Conservation (phyloP, 257 asterid species). For the Solanum stenotomum region DNA sequence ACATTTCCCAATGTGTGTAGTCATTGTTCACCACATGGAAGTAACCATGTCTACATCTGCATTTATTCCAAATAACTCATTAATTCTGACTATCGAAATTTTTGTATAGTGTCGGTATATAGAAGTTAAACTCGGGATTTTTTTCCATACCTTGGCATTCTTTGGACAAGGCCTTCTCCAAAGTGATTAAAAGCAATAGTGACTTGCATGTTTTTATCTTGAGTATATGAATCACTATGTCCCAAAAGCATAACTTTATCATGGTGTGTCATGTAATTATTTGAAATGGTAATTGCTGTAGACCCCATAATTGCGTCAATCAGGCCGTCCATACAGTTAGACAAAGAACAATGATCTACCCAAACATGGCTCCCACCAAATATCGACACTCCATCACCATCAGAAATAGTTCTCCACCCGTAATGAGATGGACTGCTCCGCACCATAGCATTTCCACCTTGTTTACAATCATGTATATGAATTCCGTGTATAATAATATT, state of each 20-base stretch:
- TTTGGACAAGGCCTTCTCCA: constrained; percentile 84
- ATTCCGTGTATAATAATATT: constrained; percentile 71
- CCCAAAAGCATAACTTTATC: constrained; percentile 86
- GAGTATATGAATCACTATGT: constrained; percentile 44
- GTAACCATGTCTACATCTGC: constrained; percentile 80
- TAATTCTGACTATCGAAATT: background rate
- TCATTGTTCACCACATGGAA: constrained; percentile 89
- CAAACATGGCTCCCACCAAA: constrained; percentile 69
- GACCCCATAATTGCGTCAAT: constrained; percentile 67
- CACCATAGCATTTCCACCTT: constrained; percentile 73
- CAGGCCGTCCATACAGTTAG: constrained; percentile 58
- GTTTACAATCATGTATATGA: constrained; percentile 69
- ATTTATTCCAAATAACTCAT: background rate
- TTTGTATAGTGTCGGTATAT: background rate
- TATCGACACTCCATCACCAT: constrained; percentile 78
- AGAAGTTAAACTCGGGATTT: background rate
- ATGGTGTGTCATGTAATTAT: constrained; percentile 64
- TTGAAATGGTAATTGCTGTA: constrained; percentile 61
- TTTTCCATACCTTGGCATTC: constrained; percentile 54
- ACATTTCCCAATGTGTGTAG: constrained; percentile 92
- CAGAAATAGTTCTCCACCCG: constrained; percentile 68
- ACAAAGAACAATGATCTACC: constrained; percentile 75
- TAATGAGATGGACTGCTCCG: constrained; percentile 55
- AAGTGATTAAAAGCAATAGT: constrained; percentile 78
- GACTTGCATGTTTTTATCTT: constrained; percentile 64